Evolutionary conservation across 164 flowering plant species (phyloP).

Genomic region (Saururus chinensis): DNA sequence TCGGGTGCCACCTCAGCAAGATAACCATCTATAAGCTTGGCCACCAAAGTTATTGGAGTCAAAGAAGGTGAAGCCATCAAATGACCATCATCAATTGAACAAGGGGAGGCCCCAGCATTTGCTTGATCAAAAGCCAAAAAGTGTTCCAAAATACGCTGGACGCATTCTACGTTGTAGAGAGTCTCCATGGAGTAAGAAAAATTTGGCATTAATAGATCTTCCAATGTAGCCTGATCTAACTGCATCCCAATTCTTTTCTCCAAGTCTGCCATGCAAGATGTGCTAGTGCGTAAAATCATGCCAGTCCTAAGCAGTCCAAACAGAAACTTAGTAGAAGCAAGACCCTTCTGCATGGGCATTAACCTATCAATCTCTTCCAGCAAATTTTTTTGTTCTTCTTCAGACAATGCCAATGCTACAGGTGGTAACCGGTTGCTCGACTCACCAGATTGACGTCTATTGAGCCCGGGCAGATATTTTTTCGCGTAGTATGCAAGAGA

Average conservation of each 20-base stretch:
- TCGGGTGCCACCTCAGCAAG: slow-evolving; percentile 98
- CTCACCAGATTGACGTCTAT: slow-evolving; percentile 52
- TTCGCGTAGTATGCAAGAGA: slow-evolving; percentile 61
- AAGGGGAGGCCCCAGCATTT: slow-evolving; percentile 67
- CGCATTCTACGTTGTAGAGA: slow-evolving; percentile 86
- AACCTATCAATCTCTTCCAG: slow-evolving; percentile 75
- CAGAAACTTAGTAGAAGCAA: slow-evolving; percentile 59
- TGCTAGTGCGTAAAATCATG: slow-evolving; percentile 55
- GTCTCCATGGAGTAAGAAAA: slow-evolving; percentile 82
- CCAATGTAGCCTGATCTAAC: slow-evolving; percentile 75
- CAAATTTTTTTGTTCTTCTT: slow-evolving; percentile 67
- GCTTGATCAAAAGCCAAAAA: slow-evolving; percentile 69
- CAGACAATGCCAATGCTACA: slow-evolving; percentile 31
- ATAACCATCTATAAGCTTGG: slow-evolving; percentile 88
- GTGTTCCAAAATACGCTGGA: slow-evolving; percentile 73
- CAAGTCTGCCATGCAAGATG: slow-evolving; percentile 61
- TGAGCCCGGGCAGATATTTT: slow-evolving; percentile 70
- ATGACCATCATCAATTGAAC: slow-evolving; percentile 58
- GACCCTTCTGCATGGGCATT: slow-evolving; percentile 64
- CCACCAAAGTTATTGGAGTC: slow-evolving; percentile 83
- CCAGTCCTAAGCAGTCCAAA: slow-evolving; percentile 78
- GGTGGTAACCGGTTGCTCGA: slow-evolving; percentile 24
- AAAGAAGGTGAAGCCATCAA: slow-evolving; percentile 64
- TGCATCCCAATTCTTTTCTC: slow-evolving; percentile 85
- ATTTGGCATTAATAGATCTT: slow-evolving; percentile 86